Base-by-base conservation (phyloP, 306 rosid species). In the Quillaja saponaria region DNA sequence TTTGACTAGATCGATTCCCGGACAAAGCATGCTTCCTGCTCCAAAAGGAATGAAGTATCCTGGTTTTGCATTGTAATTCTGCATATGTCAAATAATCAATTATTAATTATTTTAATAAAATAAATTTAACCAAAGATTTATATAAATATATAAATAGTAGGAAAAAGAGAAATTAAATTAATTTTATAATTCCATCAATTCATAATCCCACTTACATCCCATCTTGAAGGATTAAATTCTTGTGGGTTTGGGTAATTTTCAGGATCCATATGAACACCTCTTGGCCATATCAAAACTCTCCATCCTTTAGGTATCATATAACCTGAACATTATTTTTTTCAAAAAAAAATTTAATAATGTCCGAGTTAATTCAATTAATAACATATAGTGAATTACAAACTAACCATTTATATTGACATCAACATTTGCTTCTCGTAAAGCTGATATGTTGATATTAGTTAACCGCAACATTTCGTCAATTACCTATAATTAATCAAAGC, bases 191-290 rank as follows among this genome's bases (percentile, higher is more conserved):
- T n/a, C n/a, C n/a, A n/a, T n/a, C n/a, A n/a, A n/a, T n/a, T n/a
- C n/a, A n/a, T n/a, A 0, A 11, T 6, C 19, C 10, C 1, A 49
- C 76, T 64, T 65, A 65, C 81, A 7, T 76, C 68, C 73, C 73
- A 76, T 76, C 81, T 76, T 0, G 68, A 60, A 3, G 81, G 81
- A 42, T 76, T 7, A 28, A 76, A 76, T 37, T 60, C 31, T 13
- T 15, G 47, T 33, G 81, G 81, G 40, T 76, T 66, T 6, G 46
- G 49, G 8, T 60, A 71, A 51, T 19, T 34, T 15, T 60, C 50
- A 3, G 77, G 66, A 10, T 76, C 74, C 72, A 76, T 58, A 66
- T 76, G 81, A 61, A 76, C 73, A 10, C 69, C 77, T 59, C 74
- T 57, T 3, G 37, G 13, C 77, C 77, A 76, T 15, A 49, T 58